Percentiles rank a stretch among this genome's conserved stretches.
Evolutionary conservation across 176 grass and related monocot genomes (phyloP).

Genomic region (Rhipidocladum racemiflorum): DNA sequence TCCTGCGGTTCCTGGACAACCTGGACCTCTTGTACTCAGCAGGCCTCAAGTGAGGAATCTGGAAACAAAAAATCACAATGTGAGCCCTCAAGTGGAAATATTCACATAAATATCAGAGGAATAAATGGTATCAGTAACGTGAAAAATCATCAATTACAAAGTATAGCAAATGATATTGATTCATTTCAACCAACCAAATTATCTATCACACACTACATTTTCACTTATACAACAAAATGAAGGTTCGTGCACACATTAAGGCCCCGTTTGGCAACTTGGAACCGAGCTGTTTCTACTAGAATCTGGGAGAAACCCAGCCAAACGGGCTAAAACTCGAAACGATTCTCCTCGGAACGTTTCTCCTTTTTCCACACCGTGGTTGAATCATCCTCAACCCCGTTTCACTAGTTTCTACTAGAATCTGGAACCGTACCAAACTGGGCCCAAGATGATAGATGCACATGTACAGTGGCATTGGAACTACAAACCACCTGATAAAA

Average conservation of each 20-base stretch:
- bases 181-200: not conserved
- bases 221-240: not conserved
- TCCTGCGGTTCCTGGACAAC: slow-evolving; percentile 60
- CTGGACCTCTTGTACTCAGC: slow-evolving; percentile 66
- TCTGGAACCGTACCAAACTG: too few relatives aligned
- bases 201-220: not conserved
- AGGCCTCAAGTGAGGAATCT: slow-evolving; percentile 71
- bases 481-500: not conserved
- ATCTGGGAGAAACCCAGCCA: too few relatives aligned
- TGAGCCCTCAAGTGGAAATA: not conserved
- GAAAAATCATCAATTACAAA: not conserved
- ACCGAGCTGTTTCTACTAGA: too few relatives aligned
- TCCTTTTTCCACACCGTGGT: too few relatives aligned
- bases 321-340: too few relatives aligned
- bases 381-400: too few relatives aligned
- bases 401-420: too few relatives aligned
- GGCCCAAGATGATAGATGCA: not conserved
- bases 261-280: too few relatives aligned
- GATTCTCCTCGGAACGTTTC: too few relatives aligned
- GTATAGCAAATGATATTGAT: not conserved
- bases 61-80: not conserved
- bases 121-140: not conserved
- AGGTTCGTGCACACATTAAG: not conserved
- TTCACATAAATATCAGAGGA: not conserved
- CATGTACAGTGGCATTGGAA: not conserved